Conservation (phyloP, 1,284 basidiomycete genomes). For the Wolfiporia cocos region DNA sequence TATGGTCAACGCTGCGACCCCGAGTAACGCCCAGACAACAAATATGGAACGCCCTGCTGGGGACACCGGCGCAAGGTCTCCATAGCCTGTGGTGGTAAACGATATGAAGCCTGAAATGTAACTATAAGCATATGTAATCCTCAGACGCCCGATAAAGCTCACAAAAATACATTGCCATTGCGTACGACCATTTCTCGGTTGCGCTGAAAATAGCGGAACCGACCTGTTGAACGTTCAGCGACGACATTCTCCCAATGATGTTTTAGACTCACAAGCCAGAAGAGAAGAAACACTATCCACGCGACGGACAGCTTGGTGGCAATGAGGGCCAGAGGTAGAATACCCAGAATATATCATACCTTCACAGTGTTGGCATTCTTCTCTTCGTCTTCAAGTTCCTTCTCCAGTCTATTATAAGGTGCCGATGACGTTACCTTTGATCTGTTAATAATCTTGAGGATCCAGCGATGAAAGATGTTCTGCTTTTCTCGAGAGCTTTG, state of each 20-base stretch:
- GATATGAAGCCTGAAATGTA: conserved; percentile 41
- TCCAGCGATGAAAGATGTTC: too few species aligned
- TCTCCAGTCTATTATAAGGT: conserved; percentile 14
- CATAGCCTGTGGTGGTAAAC: conserved; percentile 69
- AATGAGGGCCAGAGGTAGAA: neutral
- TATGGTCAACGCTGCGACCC: conserved; percentile 71
- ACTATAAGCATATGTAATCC: too few species aligned
- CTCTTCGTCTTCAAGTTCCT: conserved; percentile 31
- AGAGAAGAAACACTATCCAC: conserved; percentile 44
- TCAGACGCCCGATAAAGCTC: conserved; percentile 21
- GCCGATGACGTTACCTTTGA: too few species aligned
- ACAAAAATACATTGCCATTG: conserved; percentile 68
- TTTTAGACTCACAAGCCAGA: conserved; percentile 50
- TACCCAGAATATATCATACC: conserved; percentile 22
- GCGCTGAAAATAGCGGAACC: conserved; percentile 50
- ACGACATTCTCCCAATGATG: neutral
- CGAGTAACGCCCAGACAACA: conserved; percentile 75
- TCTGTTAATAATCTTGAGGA: too few species aligned
- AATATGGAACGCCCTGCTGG: conserved; percentile 73
- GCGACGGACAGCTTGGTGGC: conserved; percentile 32
- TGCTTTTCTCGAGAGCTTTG: neutral
- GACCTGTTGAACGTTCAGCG: conserved; percentile 25
- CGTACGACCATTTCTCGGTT: conserved; percentile 48
- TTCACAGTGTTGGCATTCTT: conserved; percentile 42
- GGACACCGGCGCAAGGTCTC: conserved; percentile 56